phyloP scores from a whole-genome alignment of 768 basidiomycete genomes.

The Russula griseocarnosa region DNA sequence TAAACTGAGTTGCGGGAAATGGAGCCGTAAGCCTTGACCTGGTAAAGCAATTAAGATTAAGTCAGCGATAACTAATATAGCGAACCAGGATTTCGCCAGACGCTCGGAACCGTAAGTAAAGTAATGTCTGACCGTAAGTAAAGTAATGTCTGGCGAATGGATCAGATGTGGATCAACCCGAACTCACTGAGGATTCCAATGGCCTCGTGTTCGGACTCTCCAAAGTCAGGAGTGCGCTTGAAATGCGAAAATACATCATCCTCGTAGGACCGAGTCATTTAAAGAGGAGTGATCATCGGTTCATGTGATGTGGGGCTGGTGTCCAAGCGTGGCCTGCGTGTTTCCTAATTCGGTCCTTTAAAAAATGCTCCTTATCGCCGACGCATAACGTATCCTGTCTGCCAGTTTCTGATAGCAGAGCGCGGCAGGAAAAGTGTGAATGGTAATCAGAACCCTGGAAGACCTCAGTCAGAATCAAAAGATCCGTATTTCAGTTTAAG shows the following conservation, averaged over 20 bases:
- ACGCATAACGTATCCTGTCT: background rate
- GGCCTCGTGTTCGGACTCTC: background rate
- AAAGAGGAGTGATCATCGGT: constrained; percentile 13
- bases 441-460: background rate
- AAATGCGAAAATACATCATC: constrained; percentile 16
- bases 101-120: background rate
- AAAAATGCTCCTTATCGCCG: constrained; percentile 15
- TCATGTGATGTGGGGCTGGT: constrained; percentile 5
- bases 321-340: background rate
- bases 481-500: constrained; percentile 49
- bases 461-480: constrained; percentile 21
- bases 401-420: constrained; percentile 6
- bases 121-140: no score
- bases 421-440: background rate
- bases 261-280: background rate
- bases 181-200: background rate
- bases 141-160: background rate
- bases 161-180: background rate
- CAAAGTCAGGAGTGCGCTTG: constrained; percentile 1
- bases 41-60: constrained; percentile 16
- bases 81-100: background rate
- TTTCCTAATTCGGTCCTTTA: constrained; percentile 11
- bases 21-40: background rate
- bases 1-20: background rate
- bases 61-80: constrained; percentile 6